These are phyloP conservation scores for Steccherinum ochraceum DNA, from an alignment of 768 basidiomycete species.

Conservation along the genomic window DNA sequence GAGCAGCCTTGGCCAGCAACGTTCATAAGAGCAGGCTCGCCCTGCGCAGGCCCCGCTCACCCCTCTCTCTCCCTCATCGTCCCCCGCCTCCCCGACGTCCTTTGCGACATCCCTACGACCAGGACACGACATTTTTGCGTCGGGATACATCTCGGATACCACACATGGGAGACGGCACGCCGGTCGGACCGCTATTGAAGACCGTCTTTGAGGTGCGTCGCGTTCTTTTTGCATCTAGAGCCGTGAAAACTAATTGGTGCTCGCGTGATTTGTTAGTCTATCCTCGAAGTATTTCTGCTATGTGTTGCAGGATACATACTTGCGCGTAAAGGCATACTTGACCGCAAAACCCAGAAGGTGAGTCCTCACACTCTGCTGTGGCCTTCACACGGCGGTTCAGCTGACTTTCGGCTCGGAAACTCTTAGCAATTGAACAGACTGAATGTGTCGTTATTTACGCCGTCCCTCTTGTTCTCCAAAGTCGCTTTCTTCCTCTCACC, in stretches of 20 bases:
- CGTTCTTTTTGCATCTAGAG: no score
- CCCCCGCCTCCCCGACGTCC: background rate
- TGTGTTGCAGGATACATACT: slow-evolving; percentile 82
- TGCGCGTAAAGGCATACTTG: slow-evolving; percentile 72
- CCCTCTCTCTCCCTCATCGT: background rate
- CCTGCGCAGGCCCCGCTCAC: background rate
- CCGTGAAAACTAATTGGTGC: background rate
- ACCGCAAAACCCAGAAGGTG: slow-evolving; percentile 87
- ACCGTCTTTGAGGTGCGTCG: slow-evolving; percentile 52
- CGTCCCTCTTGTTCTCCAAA: slow-evolving; percentile 86
- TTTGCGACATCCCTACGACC: background rate
- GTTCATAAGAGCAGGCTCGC: background rate
- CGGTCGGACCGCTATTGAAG: slow-evolving; percentile 40
- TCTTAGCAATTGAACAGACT: slow-evolving; percentile 68
- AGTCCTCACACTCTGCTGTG: slow-evolving; percentile 12
- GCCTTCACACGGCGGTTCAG: background rate
- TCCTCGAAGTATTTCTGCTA: slow-evolving; percentile 81
- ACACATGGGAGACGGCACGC: slow-evolving; percentile 22
- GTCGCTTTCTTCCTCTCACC: slow-evolving; percentile 85
- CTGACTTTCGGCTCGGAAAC: background rate
- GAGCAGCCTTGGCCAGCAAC: background rate
- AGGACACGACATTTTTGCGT: no score
- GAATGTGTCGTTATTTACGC: slow-evolving; percentile 87
- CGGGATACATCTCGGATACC: no score
- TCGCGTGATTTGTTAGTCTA: slow-evolving; percentile 57